These are phyloP conservation scores for Ilyonectria robusta DNA, from an alignment of 2,329 filamentous ascomycete genomes.

Conservation along the genomic window DNA sequence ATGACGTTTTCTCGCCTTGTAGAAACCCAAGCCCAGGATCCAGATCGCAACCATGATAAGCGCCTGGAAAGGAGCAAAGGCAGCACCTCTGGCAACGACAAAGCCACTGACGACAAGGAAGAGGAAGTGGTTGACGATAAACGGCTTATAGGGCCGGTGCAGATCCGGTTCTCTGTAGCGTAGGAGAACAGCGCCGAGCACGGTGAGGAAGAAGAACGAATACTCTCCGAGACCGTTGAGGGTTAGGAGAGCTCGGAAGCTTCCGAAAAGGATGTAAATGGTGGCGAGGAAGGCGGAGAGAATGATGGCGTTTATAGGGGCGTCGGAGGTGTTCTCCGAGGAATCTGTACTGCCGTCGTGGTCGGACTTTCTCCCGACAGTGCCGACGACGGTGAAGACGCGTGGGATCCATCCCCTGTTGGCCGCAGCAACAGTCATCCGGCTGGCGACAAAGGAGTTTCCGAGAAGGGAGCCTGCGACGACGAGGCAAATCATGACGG, in stretches of 20 bases:
- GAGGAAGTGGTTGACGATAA: constrained; percentile 63
- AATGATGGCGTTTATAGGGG: constrained; percentile 68
- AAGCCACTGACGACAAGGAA: constrained; percentile 73
- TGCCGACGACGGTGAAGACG: constrained; percentile 61
- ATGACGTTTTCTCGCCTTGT: constrained; percentile 42
- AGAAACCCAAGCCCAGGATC: constrained; percentile 62
- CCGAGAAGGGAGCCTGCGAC: constrained; percentile 74
- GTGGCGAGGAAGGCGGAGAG: constrained; percentile 65
- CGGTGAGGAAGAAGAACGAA: constrained; percentile 75
- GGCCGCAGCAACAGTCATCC: constrained; percentile 72
- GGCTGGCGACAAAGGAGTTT: constrained; percentile 74
- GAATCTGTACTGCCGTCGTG: neutral
- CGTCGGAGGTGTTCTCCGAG: constrained; percentile 57
- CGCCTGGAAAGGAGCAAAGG: constrained; percentile 70
- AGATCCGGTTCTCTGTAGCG: constrained; percentile 70
- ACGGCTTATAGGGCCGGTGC: constrained; percentile 68
- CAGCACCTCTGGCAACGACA: constrained; percentile 70
- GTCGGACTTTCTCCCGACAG: constrained; percentile 51
- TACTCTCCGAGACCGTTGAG: constrained; percentile 73
- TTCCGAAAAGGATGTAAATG: constrained; percentile 72
- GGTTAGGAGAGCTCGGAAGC: constrained; percentile 72
- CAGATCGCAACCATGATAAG: constrained; percentile 67
- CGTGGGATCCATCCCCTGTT: constrained; percentile 66
- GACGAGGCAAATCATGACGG: constrained; percentile 71
- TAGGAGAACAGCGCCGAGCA: constrained; percentile 70